Evolutionary conservation across 139 green algal genomes (phyloP), one percentile per base, ranked within the genome.

Genomic region (Penium margaritaceum): DNA sequence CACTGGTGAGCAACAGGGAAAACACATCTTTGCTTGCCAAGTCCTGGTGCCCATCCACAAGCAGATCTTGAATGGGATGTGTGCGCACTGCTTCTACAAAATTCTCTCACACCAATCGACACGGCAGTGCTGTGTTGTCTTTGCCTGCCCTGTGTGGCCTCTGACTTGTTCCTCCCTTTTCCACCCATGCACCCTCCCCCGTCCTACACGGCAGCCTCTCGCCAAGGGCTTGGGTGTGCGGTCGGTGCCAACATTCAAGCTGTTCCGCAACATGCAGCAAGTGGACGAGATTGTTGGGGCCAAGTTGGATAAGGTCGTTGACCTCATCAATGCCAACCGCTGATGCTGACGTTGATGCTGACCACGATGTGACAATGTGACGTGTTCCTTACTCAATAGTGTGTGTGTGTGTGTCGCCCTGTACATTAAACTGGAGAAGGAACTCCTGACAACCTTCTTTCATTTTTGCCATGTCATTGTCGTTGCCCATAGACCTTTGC

Each of bases 201-300:
- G 17, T 68, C 34, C 21, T 68, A 9, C 24, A 21, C 46, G 29
- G 69, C 54, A 76, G 69, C 43, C 69, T 63, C 61, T 76, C 24
- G 69, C 69, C 37, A 76, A 76, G 69, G 54, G 43, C 29, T 33
- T 76, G 9, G 69, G 69, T 24, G 27, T 76, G 0, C 33, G 36
- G 53, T 36, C 61, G 4, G 69, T 76, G 19, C 69, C 69, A 27
- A 76, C 69, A 15, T 76, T 76, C 53, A 76, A 76, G 53, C 33
- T 76, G 19, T 76, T 76, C 69, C 62, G 27, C 32, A 70, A 70
- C 21, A 74, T 63, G 61, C 24, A 74, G 21, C 27, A 62, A 33
- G 29, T 76, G 15, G 69, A 37, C 14, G 53, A 76, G 69, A 33
- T 76, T 6, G n/a, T 39, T 38, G 69, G 69, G 0, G 69, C 69